Percentiles rank a stretch among this genome's conserved stretches.
These are phyloP conservation scores for Sclerotinia glacialis DNA, from an alignment of 2,329 filamentous ascomycete genomes.

Conservation along the genomic window DNA sequence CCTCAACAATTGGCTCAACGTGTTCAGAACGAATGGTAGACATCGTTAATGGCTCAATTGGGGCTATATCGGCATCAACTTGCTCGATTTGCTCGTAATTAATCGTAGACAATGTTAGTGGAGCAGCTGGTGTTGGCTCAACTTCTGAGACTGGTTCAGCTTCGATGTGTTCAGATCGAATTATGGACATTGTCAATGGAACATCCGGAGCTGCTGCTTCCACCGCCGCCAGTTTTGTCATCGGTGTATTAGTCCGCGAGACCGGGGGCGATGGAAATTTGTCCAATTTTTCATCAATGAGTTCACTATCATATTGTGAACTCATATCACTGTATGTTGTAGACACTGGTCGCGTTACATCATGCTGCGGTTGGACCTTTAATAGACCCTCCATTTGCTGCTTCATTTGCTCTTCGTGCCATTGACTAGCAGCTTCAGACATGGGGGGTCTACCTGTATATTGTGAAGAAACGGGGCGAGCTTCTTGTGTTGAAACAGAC, in stretches of 20 bases:
- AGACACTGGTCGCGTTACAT: conserved; percentile 46
- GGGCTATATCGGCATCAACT: conserved; percentile 26
- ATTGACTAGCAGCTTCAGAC: conserved; percentile 37
- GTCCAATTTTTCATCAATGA: conserved; percentile 51
- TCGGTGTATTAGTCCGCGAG: conserved; percentile 38
- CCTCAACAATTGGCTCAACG: conserved; percentile 34
- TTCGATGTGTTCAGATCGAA: conserved; percentile 41
- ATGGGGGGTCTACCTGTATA: conserved; percentile 27
- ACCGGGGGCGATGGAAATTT: conserved; percentile 55
- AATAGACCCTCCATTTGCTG: conserved; percentile 27
- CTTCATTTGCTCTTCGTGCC: conserved; percentile 37
- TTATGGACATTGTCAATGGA: conserved; percentile 40
- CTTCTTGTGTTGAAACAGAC: conserved; percentile 24
- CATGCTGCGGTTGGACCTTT: conserved; percentile 26
- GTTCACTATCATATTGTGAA: conserved; percentile 49
- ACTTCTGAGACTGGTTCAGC: conserved; percentile 31
- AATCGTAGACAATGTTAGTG: conserved; percentile 40
- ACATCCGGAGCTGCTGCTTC: conserved; percentile 11
- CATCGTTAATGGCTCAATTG: conserved; percentile 37
- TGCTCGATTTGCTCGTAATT: conserved; percentile 44
- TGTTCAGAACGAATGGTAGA: conserved; percentile 41
- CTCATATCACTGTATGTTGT: conserved; percentile 53
- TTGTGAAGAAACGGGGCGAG: conserved; percentile 28
- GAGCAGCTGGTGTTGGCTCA: conserved; percentile 26
- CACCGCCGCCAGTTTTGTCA: conserved; percentile 25